A percentile compares a stretch with the other conserved stretches of the same genome.
These are phyloP conservation scores for Blattamonas nauphoetae DNA, from an alignment of 78 protist species.

Conservation along the genomic window DNA sequence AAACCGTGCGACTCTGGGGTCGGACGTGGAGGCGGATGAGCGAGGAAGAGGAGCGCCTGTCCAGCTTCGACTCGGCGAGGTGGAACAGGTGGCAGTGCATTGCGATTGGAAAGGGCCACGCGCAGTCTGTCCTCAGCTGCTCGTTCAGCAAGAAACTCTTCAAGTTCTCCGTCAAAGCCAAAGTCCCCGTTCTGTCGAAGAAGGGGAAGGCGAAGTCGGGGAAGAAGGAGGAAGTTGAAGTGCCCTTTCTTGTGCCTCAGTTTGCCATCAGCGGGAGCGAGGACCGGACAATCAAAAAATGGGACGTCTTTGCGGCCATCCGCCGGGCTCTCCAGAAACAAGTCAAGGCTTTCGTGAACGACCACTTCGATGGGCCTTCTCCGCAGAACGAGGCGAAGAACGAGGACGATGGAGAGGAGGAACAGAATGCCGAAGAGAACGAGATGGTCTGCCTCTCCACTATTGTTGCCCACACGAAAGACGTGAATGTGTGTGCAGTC, in stretches of 20 bases:
- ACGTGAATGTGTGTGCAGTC: slow-evolving; percentile 67
- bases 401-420: not conserved
- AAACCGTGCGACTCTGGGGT: not conserved
- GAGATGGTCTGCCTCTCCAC: slow-evolving; percentile 23
- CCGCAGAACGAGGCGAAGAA: not conserved
- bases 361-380: not conserved
- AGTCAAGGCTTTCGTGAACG: not conserved
- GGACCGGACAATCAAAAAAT: slow-evolving; percentile 55
- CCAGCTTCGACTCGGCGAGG: not conserved
- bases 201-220: not conserved
- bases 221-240: slow-evolving; percentile 47
- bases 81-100: not conserved
- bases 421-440: not conserved
- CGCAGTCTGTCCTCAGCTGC: not conserved
- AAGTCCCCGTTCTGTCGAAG: too few relatives aligned
- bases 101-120: not conserved
- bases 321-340: not conserved
- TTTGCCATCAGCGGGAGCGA: slow-evolving; percentile 29
- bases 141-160: not conserved
- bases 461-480: slow-evolving; percentile 71
- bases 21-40: too few relatives aligned
- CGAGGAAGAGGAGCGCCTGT: slow-evolving; percentile 1
- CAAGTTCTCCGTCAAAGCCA: not conserved
- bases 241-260: not conserved
- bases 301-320: slow-evolving; percentile 27